phyloP scores from a whole-genome alignment of 177 flowering plant species.

The Vitis hybrid region DNA sequence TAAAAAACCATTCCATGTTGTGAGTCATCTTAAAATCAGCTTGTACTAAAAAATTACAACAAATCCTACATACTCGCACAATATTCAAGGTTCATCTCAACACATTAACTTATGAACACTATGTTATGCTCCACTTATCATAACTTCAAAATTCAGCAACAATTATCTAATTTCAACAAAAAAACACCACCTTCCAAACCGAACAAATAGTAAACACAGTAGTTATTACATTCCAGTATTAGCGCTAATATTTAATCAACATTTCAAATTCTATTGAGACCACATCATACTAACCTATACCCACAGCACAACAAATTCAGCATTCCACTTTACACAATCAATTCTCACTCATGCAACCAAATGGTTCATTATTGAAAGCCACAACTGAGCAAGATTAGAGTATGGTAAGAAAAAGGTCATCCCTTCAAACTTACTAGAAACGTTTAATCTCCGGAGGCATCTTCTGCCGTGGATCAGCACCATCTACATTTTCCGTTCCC shows the following conservation, averaged over 20 bases:
- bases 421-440: constrained; percentile 56
- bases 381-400: no score
- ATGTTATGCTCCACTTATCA: not conserved
- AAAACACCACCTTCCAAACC: not conserved
- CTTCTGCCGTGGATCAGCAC: constrained; percentile 65
- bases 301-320: not conserved
- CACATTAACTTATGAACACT: not conserved
- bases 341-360: not conserved
- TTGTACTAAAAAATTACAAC: not conserved
- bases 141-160: not conserved
- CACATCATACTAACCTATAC: not conserved
- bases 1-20: not conserved
- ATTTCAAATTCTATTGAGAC: no score
- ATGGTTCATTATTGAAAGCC: not conserved
- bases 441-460: constrained; percentile 97
- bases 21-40: not conserved
- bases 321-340: not conserved
- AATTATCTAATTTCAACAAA: not conserved
- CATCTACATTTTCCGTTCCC: constrained; percentile 60
- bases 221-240: no score
- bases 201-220: no score
- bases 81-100: not conserved
- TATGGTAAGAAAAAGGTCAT: not conserved
- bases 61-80: not conserved
- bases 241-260: no score